Base-by-base conservation (phyloP, 257 asterid genomes). In the Salvia miltiorrhiza region DNA sequence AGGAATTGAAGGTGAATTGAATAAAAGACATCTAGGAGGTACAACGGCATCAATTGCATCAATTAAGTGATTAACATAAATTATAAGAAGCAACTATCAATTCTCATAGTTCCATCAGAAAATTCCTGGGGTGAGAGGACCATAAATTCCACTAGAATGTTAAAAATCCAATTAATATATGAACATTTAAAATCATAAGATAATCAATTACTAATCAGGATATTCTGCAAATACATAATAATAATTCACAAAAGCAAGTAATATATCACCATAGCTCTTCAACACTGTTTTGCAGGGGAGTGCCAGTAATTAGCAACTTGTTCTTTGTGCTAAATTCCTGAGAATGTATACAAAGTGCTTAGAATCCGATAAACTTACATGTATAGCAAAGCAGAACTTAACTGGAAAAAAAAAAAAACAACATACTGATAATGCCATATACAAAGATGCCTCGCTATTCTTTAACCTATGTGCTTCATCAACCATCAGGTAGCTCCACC, bases 401-500 rank as follows among this genome's bases (percentile, higher is more conserved):
- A 72, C 56, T 19, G 59, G 45, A 58, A 82, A 37, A 60, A 59
- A 3, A 58, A 82, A 37, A 60, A 59, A 3, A 41, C 9, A 67
- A 23, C 81, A 45, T 91, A 94, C 99, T 81, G 68, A 77, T 64
- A 94, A 81, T 63, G 97, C 24, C 4, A 85, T 94, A 67, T 94
- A 94, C 78, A 94, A 72, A 67, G 97, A 94, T 64, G 99, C 98
- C 85, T 91, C 99, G 64, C 98, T 91, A 75, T 94, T 94, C 86
- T 94, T 94, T 67, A 94, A 76, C 88, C 98, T 81, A 77, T 94
- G 99, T 4, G 99, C 99, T 84, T 94, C 99, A 83, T 94, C 99
- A 79, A 94, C 96, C 99, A 94, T 94, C 68, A 92, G 92, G 78
- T 94, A 94, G 76, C 78, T 94, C 99, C 99, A 94, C 84, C 84